Evolutionary conservation across 2,329 filamentous ascomycete genomes (phyloP), one percentile per base, ranked within the genome.

Genomic region (Colletotrichum truncatum): DNA sequence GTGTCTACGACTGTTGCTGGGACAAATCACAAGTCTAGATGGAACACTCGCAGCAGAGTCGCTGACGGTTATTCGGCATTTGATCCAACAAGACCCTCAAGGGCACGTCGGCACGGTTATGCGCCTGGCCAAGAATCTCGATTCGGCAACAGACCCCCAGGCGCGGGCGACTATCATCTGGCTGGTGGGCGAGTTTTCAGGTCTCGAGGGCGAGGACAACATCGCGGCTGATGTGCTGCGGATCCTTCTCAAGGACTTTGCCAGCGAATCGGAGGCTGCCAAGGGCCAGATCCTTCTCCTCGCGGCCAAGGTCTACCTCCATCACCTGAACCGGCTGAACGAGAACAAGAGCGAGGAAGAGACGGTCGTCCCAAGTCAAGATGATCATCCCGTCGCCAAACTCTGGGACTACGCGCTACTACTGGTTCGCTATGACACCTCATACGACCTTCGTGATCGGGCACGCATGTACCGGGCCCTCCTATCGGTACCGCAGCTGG

Each of bases 81-180:
- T 99, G 53, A 98, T 99, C 56, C 96, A 99, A 74, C 93, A 97
- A 72, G 90, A 97, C 67, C 93, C 95, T 0, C 81, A 87, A 26
- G 89, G 89, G 4, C 96, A 99, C 74, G 86, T 89, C 10, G 91
- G 90, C 41, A 99, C 96, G 0, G 94, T 98, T 1, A 88, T 98
- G 32, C 88, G 93, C 48, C 81, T 99, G 51, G 96, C 96, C 6
- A 96, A 94, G 78, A 94, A 97, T 67, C 87, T 99, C 2, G 96
- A 98, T 73, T 92, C 91, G 4, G 93, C 94, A 2, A 93, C 92
- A 0, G 94, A 96, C 67, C 90, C 96, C 1, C 91, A 94, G 66
- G 96, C 96, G 4, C 87, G 96, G 69, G 96, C 96, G 3, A 97
- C 93, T 52, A 98, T 99, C 68, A 92, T 99, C 71, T 99, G 96